These are phyloP conservation scores for Akanthomyces muscarius DNA, from an alignment of 2,329 filamentous ascomycete species.

Conservation along the genomic window DNA sequence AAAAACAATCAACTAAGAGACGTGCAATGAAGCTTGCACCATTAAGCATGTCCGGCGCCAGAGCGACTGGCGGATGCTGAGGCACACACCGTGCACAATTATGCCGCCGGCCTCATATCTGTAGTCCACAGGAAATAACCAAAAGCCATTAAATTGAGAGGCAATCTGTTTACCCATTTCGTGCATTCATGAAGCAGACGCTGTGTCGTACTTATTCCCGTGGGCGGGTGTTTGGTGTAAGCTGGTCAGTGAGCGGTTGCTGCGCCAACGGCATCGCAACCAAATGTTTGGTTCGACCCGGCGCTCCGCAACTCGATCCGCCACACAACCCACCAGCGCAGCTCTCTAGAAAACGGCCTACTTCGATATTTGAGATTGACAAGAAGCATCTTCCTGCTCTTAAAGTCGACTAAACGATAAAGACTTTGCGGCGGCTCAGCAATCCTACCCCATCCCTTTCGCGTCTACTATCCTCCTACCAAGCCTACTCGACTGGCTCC, in stretches of 20 bases:
- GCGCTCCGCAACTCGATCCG: conserved; percentile 8
- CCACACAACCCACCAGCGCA: conserved; percentile 5
- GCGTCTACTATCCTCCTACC: not conserved
- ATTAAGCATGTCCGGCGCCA: too few species aligned
- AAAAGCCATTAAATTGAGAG: too few species aligned
- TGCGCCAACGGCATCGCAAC: conserved; percentile 7
- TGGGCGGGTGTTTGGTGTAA: not conserved
- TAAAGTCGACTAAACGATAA: not conserved
- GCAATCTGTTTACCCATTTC: too few species aligned
- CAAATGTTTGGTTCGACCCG: conserved; percentile 7
- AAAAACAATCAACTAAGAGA: too few species aligned
- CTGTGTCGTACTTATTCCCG: too few species aligned
- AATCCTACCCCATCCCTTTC: not conserved
- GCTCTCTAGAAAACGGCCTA: not conserved
- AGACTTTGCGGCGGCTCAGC: not conserved
- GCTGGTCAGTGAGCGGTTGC: not conserved
- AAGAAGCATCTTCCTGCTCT: not conserved
- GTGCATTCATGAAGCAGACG: too few species aligned
- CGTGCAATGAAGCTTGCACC: too few species aligned
- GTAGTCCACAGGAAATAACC: too few species aligned
- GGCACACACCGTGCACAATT: too few species aligned
- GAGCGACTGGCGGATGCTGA: too few species aligned
- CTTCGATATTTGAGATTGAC: not conserved
- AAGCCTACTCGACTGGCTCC: not conserved
- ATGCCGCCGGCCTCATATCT: too few species aligned